Base-by-base conservation (phyloP, 805 yeast species). In the Candida easanensis region DNA sequence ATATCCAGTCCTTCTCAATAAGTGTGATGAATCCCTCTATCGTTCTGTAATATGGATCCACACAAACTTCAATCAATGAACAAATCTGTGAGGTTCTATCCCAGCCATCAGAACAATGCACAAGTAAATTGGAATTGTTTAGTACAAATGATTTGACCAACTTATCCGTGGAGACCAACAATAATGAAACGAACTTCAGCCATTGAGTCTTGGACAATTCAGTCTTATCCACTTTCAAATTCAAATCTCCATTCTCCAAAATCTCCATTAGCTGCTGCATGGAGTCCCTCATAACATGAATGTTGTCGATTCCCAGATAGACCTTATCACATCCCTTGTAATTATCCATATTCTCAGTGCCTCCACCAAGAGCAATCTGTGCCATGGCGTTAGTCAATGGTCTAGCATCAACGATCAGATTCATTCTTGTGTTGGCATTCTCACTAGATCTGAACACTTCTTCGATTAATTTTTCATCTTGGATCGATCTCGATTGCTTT, bases 81-180 rank as follows among this genome's bases (percentile, higher is more conserved):
- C 89, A 75, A 1, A 90, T 77, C 60, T 93, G 98, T 0, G 97
- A 80, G 0, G 99, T 93, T 45, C 99, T 71, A 60, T 93, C 99
- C 99, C 99, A 93, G 1, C 99, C 99, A 67, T 93, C 99, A 1
- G 97, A 88, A 61, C 99, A 93, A 66, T 93, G 99, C 6, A 93
- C 76, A 9, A 93, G 60, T 4, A 91, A 74, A 61, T 91, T 95
- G 16, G 93, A 84, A 49, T 82, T 79, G 62, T 88, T 88, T 53
- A 83, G 77, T 41, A 87, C 86, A 18, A 93, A 74, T n/a, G 91
- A 84, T 57, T 88, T 84, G 20, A 84, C 79, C 36, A 93, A 76
- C 27, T 85, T 73, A 43, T 86, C 90, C 0, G 89, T 84, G 0
- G 95, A 82, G 37, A 80, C 80, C 38, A 93, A 62, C 27, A 91